phyloP scores from a whole-genome alignment of 805 yeast species.

The Cyberlindnera japonica region DNA sequence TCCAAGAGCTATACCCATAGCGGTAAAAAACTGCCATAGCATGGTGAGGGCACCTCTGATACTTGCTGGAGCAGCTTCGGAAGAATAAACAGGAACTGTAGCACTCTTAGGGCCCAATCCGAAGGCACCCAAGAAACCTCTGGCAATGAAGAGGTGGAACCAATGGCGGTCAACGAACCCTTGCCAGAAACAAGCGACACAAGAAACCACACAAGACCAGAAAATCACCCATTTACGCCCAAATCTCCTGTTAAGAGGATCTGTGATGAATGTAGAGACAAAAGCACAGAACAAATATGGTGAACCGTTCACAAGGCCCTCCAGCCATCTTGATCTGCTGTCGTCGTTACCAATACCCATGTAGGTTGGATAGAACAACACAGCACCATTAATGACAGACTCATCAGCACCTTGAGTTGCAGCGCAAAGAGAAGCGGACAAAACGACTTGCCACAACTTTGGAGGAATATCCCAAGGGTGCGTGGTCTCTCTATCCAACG shows the following conservation, averaged over 20 bases:
- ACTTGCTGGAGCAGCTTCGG: slow-evolving; percentile 60
- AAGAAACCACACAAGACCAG: slow-evolving; percentile 57
- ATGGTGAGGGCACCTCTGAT: slow-evolving; percentile 66
- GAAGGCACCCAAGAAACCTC: slow-evolving; percentile 56
- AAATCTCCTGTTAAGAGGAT: slow-evolving; percentile 48
- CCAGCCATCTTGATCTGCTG: slow-evolving; percentile 49
- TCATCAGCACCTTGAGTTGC: slow-evolving; percentile 83
- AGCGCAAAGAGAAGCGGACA: slow-evolving; percentile 72
- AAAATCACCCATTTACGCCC: slow-evolving; percentile 70
- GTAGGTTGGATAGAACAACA: slow-evolving; percentile 52
- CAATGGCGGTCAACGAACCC: slow-evolving; percentile 53
- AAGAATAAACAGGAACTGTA: slow-evolving; percentile 69
- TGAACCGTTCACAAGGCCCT: slow-evolving; percentile 65
- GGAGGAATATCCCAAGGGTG: slow-evolving; percentile 42
- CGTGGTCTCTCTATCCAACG: slow-evolving; percentile 42
- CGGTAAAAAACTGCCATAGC: slow-evolving; percentile 76
- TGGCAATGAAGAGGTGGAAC: slow-evolving; percentile 65
- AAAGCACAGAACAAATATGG: slow-evolving; percentile 65
- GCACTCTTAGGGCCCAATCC: slow-evolving; percentile 74
- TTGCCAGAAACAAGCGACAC: slow-evolving; percentile 65
- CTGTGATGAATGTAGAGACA: slow-evolving; percentile 63
- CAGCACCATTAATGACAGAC: slow-evolving; percentile 71
- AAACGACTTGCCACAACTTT: slow-evolving; percentile 51
- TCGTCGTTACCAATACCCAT: slow-evolving; percentile 48
- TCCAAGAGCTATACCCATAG: slow-evolving; percentile 72